Evolutionary conservation across 2,329 filamentous ascomycete genomes (phyloP).

Genomic region (Aspergillus sp.): DNA sequence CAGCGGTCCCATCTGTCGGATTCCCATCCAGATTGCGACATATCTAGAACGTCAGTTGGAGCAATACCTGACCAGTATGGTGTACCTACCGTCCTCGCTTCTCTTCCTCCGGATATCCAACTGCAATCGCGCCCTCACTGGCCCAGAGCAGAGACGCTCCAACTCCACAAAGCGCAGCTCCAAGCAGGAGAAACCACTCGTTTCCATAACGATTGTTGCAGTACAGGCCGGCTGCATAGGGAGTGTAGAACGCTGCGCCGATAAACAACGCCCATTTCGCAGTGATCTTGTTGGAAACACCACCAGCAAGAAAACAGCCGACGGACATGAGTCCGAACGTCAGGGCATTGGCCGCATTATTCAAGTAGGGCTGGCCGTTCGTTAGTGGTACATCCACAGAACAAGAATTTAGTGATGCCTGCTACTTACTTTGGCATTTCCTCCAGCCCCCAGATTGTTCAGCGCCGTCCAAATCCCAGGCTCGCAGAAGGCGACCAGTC

Average conservation of each 20-base stretch:
- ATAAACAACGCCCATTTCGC: conserved; percentile 7
- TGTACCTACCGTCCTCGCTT: not conserved
- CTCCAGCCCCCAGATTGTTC: conserved; percentile 8
- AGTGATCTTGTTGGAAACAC: conserved; percentile 7
- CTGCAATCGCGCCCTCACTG: conserved; percentile 7
- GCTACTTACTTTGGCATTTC: not conserved
- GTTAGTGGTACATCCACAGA: not conserved
- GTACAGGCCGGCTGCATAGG: conserved; percentile 6
- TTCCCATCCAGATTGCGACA: not conserved
- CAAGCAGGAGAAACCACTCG: conserved; percentile 7
- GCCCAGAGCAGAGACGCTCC: conserved; percentile 8
- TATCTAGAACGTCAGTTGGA: not conserved
- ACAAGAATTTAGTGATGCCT: too few relatives aligned
- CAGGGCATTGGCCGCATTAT: conserved; percentile 9
- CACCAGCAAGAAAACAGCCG: conserved; percentile 7
- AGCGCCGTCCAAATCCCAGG: conserved; percentile 8
- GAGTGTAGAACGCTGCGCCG: conserved; percentile 6
- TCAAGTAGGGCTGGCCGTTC: not conserved
- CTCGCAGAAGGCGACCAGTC: conserved; percentile 9
- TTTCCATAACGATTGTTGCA: conserved; percentile 9
- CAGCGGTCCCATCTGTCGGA: conserved; percentile 10
- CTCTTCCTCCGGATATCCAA: conserved; percentile 8
- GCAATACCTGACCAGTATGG: too few relatives aligned
- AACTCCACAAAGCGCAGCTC: conserved; percentile 4
- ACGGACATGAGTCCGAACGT: conserved; percentile 9